phyloP scores from a whole-genome alignment of 2,329 filamentous ascomycete genomes.

The Cladophialophora carrionii region DNA sequence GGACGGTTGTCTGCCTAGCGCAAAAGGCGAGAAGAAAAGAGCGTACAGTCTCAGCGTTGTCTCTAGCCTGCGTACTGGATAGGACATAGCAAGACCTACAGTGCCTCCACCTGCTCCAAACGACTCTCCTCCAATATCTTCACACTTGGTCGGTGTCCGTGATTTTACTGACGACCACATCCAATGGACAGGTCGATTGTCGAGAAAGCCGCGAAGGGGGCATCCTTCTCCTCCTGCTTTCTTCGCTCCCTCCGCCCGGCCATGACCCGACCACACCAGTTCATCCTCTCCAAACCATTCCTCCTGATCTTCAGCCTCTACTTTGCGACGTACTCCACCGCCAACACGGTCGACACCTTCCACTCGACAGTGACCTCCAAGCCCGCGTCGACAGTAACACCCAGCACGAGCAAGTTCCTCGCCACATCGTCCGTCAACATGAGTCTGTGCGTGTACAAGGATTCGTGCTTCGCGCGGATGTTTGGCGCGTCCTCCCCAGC shows the following conservation, averaged over 20 bases:
- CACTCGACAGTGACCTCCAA: slow-evolving; percentile 65
- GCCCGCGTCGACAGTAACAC: slow-evolving; percentile 66
- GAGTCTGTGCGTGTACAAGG: slow-evolving; percentile 78
- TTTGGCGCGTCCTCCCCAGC: slow-evolving; percentile 54
- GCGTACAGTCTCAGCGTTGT: not conserved
- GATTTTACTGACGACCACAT: not conserved
- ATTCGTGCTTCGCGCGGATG: slow-evolving; percentile 77
- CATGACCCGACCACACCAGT: slow-evolving; percentile 47
- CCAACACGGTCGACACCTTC: slow-evolving; percentile 82
- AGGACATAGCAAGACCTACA: not conserved
- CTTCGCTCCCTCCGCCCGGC: slow-evolving; percentile 47
- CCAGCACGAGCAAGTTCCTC: slow-evolving; percentile 78
- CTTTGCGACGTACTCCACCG: slow-evolving; percentile 84
- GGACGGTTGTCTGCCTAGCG: not conserved
- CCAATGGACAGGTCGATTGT: slow-evolving; percentile 50
- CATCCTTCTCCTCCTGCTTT: slow-evolving; percentile 48
- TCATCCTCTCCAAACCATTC: slow-evolving; percentile 54
- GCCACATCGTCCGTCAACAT: slow-evolving; percentile 83
- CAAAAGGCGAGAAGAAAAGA: not conserved
- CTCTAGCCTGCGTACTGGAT: not conserved
- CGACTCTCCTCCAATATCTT: not conserved
- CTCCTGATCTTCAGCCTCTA: slow-evolving; percentile 66
- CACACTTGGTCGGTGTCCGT: too few species aligned
- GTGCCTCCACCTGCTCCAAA: not conserved
- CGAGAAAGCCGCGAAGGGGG: slow-evolving; percentile 51